Evolutionary conservation across 768 basidiomycete species (phyloP).

Genomic region (Pleurotus citrinopileatus): DNA sequence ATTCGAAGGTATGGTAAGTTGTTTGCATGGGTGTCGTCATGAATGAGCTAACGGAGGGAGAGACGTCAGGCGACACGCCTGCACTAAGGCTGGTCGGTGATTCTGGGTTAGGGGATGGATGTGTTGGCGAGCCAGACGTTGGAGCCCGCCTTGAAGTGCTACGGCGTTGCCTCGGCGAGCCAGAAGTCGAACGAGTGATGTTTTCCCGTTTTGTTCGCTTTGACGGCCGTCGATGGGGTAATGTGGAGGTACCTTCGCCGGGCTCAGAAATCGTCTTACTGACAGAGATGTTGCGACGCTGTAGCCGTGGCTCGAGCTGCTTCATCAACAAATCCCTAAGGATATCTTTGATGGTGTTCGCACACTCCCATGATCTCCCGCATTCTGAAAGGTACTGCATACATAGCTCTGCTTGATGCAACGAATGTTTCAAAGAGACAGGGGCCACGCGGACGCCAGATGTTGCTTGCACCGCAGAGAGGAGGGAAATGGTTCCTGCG

Average conservation of each 20-base stretch:
- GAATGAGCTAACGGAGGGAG: conserved; percentile 7
- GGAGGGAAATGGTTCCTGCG: conserved; percentile 56
- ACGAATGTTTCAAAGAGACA: conserved; percentile 41
- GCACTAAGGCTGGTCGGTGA: background rate
- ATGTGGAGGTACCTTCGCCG: background rate
- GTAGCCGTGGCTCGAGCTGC: conserved; percentile 38
- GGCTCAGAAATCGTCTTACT: background rate
- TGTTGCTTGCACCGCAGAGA: conserved; percentile 52
- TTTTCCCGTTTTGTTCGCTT: background rate
- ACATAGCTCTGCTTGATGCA: conserved; percentile 43
- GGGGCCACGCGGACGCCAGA: conserved; percentile 43
- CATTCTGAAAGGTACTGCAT: conserved; percentile 51
- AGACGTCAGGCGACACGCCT: background rate
- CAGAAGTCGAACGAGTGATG: background rate
- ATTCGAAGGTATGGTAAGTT: background rate
- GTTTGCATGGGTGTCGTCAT: background rate
- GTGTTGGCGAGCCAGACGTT: background rate
- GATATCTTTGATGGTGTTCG: conserved; percentile 45
- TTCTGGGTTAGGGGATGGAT: background rate
- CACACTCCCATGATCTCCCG: conserved; percentile 53
- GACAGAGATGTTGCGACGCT: conserved; percentile 24
- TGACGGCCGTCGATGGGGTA: background rate
- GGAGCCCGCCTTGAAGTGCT: conserved; percentile 2
- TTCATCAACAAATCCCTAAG: conserved; percentile 41
- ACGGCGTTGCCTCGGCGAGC: conserved; percentile 2